Percentiles rank a stretch among this genome's conserved stretches.
Evolutionary conservation across 352 stramenopile species (phyloP).

Genomic region (Phytophthora uliginosa): DNA sequence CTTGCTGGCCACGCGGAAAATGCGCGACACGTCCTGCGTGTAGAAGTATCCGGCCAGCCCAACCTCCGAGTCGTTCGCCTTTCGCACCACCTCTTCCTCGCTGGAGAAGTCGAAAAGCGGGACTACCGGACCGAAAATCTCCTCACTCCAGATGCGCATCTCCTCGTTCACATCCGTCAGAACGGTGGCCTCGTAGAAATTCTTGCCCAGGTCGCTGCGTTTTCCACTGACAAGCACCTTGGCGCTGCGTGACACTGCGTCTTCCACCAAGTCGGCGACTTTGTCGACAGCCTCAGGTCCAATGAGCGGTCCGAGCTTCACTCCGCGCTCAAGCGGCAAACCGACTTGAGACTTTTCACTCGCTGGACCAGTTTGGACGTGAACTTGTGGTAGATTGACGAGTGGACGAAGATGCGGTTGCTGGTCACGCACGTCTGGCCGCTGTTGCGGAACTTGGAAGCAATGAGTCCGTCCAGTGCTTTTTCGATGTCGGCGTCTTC

Average conservation of each 20-base stretch:
- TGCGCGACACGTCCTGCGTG: slow-evolving; percentile 85
- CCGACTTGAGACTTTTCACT: slow-evolving; percentile 85
- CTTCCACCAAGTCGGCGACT: slow-evolving; percentile 76
- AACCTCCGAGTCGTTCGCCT: slow-evolving; percentile 92
- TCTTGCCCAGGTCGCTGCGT: slow-evolving; percentile 49
- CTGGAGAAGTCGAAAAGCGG: slow-evolving; percentile 91
- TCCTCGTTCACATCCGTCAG: slow-evolving; percentile 76
- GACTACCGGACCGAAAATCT: slow-evolving; percentile 97
- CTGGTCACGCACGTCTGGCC: slow-evolving; percentile 84
- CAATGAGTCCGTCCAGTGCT: slow-evolving; percentile 77
- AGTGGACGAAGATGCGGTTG: slow-evolving; percentile 94
- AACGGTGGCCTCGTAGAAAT: slow-evolving; percentile 96
- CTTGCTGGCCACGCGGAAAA: slow-evolving; percentile 77
- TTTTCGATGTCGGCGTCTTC: slow-evolving; percentile 81
- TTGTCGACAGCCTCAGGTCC: slow-evolving; percentile 85
- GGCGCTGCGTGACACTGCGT: slow-evolving; percentile 90
- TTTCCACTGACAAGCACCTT: slow-evolving; percentile 78
- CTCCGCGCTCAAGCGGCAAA: slow-evolving; percentile 66
- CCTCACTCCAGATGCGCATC: slow-evolving; percentile 89
- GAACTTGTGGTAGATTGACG: slow-evolving; percentile 93
- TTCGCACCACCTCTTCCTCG: slow-evolving; percentile 93
- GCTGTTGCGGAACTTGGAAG: slow-evolving; percentile 86
- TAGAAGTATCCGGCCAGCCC: slow-evolving; percentile 96
- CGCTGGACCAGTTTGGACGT: slow-evolving; percentile 60
- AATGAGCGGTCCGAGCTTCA: slow-evolving; percentile 94